Evolutionary conservation across 495 filamentous ascomycete genomes (phyloP).

Genomic region (Polyplosphaeria fusca): DNA sequence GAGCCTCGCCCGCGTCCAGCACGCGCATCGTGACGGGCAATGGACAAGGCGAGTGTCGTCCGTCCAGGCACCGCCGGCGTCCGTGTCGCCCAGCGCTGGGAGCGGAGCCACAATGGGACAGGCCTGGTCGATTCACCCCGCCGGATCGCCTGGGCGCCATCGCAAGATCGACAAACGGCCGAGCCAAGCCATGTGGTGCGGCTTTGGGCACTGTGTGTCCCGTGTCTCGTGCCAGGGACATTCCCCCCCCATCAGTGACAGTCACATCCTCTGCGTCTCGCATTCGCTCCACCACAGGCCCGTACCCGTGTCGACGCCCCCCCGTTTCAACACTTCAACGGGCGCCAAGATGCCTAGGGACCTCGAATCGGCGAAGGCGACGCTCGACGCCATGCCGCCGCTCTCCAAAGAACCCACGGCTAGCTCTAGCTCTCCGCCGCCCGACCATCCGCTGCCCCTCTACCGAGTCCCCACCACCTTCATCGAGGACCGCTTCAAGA

Average conservation of each 20-base stretch:
- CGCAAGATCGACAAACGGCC: conserved; percentile 13
- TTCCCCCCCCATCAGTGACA: not conserved
- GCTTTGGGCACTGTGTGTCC: not conserved
- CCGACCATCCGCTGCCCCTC: conserved; percentile 11
- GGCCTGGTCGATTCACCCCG: not conserved
- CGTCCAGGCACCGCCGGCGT: too few species aligned
- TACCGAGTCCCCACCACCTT: conserved; percentile 14
- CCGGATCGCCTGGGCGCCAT: not conserved
- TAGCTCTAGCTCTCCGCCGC: conserved; percentile 7
- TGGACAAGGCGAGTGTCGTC: too few species aligned
- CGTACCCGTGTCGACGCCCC: not conserved
- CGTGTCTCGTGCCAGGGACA: conserved; percentile 12
- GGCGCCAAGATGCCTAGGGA: conserved; percentile 41
- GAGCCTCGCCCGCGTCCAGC: too few species aligned
- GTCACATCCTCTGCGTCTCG: too few species aligned
- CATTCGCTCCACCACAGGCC: too few species aligned
- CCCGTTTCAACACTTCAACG: not conserved
- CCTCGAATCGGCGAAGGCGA: conserved; percentile 35
- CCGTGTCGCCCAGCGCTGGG: too few species aligned
- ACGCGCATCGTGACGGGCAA: too few species aligned
- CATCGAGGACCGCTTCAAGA: conserved; percentile 24
- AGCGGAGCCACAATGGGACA: too few species aligned
- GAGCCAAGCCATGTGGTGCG: conserved; percentile 2
- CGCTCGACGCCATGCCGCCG: conserved; percentile 34
- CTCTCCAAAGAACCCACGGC: conserved; percentile 37